Base-by-base conservation (phyloP, 495 filamentous ascomycete species). In the Aspergillus sclerotiicarbonarius region DNA sequence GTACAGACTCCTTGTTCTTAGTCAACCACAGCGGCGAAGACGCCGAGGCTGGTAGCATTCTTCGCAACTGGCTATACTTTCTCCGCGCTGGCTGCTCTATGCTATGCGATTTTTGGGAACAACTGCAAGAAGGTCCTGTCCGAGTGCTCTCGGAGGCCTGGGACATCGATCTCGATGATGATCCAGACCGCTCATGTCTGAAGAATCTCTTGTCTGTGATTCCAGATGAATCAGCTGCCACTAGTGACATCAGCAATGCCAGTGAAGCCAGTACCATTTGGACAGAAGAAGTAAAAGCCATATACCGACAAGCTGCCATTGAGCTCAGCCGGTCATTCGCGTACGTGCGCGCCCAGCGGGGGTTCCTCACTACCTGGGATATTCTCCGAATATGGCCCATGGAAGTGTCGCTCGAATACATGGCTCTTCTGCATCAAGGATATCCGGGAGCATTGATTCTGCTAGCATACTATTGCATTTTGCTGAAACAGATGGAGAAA, bases 71-170 rank as follows among this genome's bases (percentile, higher is more conserved):
- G 55, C 10, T 57, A 13, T 12, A 51, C 33, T 9, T 57, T 46
- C 55, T 57, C 32, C 55, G 55, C 20, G 19, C 13, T 32, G 55
- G 55, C 20, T 57, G 55, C 55, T 57, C 55, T 20, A 57, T 57
- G 55, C 29, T 57, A 31, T 51, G 55, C 47, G 13, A n/a, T 8
- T 6, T 51, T 1, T 57, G 55, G 55, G 47, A 32, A 1, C 7
- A 44, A 5, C 18, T 57, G 16, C 12, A n/a, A 4, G n/a, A 7
- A 3, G 46, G 55, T 0, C 46, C 55, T 8, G 2, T 47, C 9
- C 30, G 32, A 4, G 44, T 19, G 25, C 51, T 48, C 3, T 12
- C 37, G 18, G 37, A 18, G 4, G 18, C 39, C 1, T 54, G 52
- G 52, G 15, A 45, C 19, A 33, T 41, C 21, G 20, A 54, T 18